Percentiles rank a stretch among this genome's conserved stretches.
phyloP scores from a whole-genome alignment of 306 rosid genomes.

The Parietaria judaica region DNA sequence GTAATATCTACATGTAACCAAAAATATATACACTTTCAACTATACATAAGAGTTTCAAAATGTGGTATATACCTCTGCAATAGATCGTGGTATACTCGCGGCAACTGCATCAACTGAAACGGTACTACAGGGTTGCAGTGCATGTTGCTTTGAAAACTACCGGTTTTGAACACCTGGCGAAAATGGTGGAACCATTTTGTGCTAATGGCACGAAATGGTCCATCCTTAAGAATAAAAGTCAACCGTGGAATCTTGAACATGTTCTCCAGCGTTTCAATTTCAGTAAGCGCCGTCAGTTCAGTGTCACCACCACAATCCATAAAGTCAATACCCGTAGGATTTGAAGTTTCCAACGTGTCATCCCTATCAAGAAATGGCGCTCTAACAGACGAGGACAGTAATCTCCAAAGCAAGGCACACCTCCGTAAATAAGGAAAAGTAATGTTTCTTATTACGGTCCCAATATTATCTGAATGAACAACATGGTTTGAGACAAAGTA shows the following conservation, averaged over 20 bases:
- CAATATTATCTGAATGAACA: conserved; percentile 42
- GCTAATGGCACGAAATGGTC: conserved; percentile 43
- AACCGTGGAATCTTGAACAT: conserved; percentile 71
- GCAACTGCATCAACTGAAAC: conserved; percentile 75
- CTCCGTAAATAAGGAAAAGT: conserved; percentile 83
- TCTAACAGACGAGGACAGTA: conserved; percentile 49
- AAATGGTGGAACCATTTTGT: conserved; percentile 68
- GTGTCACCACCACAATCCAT: conserved; percentile 30
- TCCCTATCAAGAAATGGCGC: conserved; percentile 60
- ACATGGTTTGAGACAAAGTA: conserved; percentile 55
- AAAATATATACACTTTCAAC: too few relatives aligned
- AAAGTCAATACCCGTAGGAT: conserved; percentile 32
- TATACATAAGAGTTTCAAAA: too few relatives aligned
- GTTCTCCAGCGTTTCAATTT: conserved; percentile 65
- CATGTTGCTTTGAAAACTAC: conserved; percentile 28
- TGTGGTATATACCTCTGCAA: conserved; percentile 59
- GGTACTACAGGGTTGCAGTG: conserved; percentile 75
- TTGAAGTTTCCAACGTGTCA: conserved; percentile 36
- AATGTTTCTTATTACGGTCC: conserved; percentile 48
- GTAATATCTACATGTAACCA: too few relatives aligned
- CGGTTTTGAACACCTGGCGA: conserved; percentile 43
- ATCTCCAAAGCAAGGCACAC: conserved; percentile 72
- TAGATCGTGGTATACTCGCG: conserved; percentile 76
- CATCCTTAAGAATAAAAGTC: conserved; percentile 65
- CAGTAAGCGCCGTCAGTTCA: conserved; percentile 39